A percentile compares a stretch with the other conserved stretches of the same genome.
Evolutionary conservation across 2,329 filamentous ascomycete species (phyloP).

Genomic region (Microascus cirrosus): DNA sequence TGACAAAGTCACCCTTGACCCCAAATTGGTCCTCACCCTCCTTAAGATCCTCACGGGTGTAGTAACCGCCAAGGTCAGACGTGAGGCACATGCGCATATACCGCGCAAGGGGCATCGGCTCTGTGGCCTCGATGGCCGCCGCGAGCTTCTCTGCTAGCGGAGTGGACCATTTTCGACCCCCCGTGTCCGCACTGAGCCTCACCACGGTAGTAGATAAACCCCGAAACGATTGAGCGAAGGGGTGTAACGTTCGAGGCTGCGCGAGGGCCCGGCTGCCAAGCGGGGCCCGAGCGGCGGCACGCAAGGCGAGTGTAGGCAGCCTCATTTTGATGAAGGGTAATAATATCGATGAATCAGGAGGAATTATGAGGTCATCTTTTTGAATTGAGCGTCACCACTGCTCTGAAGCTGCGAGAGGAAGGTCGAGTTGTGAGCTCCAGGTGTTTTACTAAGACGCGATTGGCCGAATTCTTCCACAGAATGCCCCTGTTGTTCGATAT

Average conservation of each 20-base stretch:
- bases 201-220: background rate
- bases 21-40: conserved; percentile 78
- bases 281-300: background rate
- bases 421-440: background rate
- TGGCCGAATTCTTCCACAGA: background rate
- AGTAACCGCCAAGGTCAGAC: conserved; percentile 83
- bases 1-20: conserved; percentile 88
- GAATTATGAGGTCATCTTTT: background rate
- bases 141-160: conserved; percentile 79
- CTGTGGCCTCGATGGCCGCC: conserved; percentile 78
- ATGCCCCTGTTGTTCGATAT: background rate
- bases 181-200: conserved; percentile 8
- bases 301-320: background rate
- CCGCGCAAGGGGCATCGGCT: conserved; percentile 80
- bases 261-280: background rate
- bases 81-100: conserved; percentile 99
- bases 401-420: background rate
- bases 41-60: conserved; percentile 58
- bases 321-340: background rate
- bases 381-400: background rate
- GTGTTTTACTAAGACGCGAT: background rate
- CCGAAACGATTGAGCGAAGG: background rate
- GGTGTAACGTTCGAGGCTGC: background rate
- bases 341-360: background rate
- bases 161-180: conserved; percentile 71